Conservation (phyloP, 176 grass and related monocot species). For the Oryza brachyantha region DNA sequence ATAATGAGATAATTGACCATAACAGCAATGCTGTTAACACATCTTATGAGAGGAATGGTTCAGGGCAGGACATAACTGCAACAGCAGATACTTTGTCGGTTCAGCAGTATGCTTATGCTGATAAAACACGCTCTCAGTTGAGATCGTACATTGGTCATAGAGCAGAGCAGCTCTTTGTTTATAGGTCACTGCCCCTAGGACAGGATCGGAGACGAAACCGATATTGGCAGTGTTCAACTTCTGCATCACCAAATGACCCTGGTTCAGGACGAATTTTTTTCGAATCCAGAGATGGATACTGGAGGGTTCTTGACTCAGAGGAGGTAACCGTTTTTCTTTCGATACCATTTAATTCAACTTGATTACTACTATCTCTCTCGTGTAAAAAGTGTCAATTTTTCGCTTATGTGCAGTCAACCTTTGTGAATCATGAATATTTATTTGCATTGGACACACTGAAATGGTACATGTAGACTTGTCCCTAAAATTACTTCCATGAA, state of each 20-base stretch:
- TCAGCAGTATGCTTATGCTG: conserved; percentile 72
- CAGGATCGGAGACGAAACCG: conserved; percentile 94
- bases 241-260: conserved; percentile 81
- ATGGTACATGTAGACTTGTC: neutral
- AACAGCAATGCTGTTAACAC: conserved; percentile 41
- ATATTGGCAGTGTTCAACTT: conserved; percentile 93
- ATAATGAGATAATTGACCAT: too few relatives aligned
- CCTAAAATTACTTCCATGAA: neutral
- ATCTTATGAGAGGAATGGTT: conserved; percentile 47
- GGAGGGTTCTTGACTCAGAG: conserved; percentile 82
- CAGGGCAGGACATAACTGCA: conserved; percentile 35
- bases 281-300: conserved; percentile 76
- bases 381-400: neutral
- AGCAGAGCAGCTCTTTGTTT: conserved; percentile 84
- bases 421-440: neutral
- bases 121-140: conserved; percentile 84
- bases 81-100: conserved; percentile 50
- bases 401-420: neutral
- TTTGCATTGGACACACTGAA: neutral
- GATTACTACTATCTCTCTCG: neutral
- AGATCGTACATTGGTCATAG: conserved; percentile 80
- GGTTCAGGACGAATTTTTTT: conserved; percentile 92
- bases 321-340: conserved; percentile 71
- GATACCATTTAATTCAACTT: neutral
- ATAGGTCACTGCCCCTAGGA: conserved; percentile 84